Evolutionary conservation across 2,329 filamentous ascomycete species (phyloP).

Genomic region (Aspergillus novofumigatus): DNA sequence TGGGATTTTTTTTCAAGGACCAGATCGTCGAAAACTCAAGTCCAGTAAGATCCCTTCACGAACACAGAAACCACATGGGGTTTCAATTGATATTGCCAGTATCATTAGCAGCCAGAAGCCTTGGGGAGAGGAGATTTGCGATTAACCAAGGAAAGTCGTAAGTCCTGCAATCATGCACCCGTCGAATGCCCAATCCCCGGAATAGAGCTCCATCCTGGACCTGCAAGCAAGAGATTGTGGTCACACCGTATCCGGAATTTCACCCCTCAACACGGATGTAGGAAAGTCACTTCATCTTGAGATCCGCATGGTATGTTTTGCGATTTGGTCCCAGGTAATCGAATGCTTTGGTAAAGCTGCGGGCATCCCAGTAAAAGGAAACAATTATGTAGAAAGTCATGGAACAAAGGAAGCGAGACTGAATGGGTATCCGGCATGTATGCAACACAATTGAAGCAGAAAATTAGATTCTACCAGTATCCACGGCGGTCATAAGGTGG

Average conservation of each 20-base stretch:
- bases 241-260: neutral
- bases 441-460: slow-evolving; percentile 12
- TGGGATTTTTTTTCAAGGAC: neutral
- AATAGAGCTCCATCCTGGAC: slow-evolving; percentile 14
- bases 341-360: neutral
- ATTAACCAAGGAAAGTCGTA: neutral
- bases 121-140: neutral
- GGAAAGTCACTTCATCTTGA: neutral
- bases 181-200: slow-evolving; percentile 54
- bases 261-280: neutral
- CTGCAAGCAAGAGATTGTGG: neutral
- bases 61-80: neutral
- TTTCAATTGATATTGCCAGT: neutral
- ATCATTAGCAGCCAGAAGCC: neutral
- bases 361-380: neutral
- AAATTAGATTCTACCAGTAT: slow-evolving; percentile 39
- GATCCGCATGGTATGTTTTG: neutral
- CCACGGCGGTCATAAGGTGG: slow-evolving; percentile 41
- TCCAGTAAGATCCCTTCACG: neutral
- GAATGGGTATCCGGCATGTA: slow-evolving; percentile 23
- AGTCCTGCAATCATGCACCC: slow-evolving; percentile 12
- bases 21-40: neutral
- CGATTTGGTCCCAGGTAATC: neutral
- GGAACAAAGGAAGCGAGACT: slow-evolving; percentile 8
- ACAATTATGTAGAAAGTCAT: neutral